These are phyloP conservation scores for Lentinus polychrous DNA, from an alignment of 1,284 basidiomycete genomes.

Conservation along the genomic window DNA sequence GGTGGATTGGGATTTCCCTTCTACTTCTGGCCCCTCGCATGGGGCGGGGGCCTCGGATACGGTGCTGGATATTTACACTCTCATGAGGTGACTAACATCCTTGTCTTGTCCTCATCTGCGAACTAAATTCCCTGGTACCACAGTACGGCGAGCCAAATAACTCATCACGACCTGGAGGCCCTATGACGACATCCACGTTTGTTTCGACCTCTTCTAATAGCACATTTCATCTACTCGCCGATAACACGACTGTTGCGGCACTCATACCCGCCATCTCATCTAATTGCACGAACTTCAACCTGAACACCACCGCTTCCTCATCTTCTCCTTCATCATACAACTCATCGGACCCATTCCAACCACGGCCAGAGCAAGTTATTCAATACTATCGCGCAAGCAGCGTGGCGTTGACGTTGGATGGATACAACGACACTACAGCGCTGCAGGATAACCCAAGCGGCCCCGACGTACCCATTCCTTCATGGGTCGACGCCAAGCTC, in stretches of 20 bases:
- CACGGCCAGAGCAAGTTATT: conserved; percentile 44
- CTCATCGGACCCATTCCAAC: conserved; percentile 22
- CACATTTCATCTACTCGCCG: conserved; percentile 51
- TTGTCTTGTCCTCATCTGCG: neutral
- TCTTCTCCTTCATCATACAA: conserved; percentile 27
- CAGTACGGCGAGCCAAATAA: conserved; percentile 52
- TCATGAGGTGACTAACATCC: conserved; percentile 26
- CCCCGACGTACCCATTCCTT: conserved; percentile 42
- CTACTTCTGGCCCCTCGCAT: conserved; percentile 53
- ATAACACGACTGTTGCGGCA: conserved; percentile 46
- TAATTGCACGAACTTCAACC: conserved; percentile 36
- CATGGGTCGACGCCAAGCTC: conserved; percentile 38
- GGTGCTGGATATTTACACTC: conserved; percentile 38
- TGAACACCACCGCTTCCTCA: conserved; percentile 20
- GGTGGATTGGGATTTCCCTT: conserved; percentile 44
- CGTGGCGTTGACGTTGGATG: conserved; percentile 48
- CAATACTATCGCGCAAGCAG: conserved; percentile 57
- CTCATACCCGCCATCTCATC: conserved; percentile 39
- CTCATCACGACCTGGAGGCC: conserved; percentile 51
- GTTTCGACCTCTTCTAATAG: conserved; percentile 35
- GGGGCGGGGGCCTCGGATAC: conserved; percentile 32
- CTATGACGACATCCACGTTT: conserved; percentile 44
- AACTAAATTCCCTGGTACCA: neutral
- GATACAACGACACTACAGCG: conserved; percentile 55
- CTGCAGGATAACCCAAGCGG: conserved; percentile 32